phyloP scores from a whole-genome alignment of 257 asterid genomes.

The Nicotiana attenuata region DNA sequence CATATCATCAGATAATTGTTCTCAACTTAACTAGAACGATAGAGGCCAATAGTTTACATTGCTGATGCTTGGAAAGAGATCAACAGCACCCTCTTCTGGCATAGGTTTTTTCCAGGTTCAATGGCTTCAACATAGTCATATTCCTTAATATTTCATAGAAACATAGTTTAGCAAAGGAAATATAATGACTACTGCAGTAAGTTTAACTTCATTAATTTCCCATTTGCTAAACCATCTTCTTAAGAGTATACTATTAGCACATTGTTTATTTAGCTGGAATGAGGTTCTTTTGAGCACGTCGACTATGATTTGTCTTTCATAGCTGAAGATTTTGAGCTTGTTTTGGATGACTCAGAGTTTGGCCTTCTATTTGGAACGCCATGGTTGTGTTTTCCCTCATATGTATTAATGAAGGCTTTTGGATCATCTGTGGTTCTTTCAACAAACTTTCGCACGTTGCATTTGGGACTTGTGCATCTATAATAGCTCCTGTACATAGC shows the following conservation, averaged over 20 bases:
- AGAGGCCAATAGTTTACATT: not conserved
- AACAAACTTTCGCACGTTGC: slow-evolving; percentile 67
- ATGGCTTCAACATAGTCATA: not conserved
- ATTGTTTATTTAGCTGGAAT: not conserved
- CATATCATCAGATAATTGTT: not conserved
- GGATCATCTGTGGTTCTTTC: slow-evolving; percentile 73
- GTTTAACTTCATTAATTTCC: slow-evolving; percentile 4
- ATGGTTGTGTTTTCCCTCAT: slow-evolving; percentile 81
- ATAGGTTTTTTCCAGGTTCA: not conserved
- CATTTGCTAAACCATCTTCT: slow-evolving; percentile 2
- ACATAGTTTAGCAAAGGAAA: slow-evolving; percentile 8
- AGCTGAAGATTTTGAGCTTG: slow-evolving; percentile 21
- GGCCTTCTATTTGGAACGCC: slow-evolving; percentile 33
- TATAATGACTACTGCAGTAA: not conserved
- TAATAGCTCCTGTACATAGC: slow-evolving; percentile 66
- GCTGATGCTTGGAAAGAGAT: not conserved
- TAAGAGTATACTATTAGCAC: not conserved
- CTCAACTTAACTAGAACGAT: not conserved
- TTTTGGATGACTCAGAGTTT: slow-evolving; percentile 29
- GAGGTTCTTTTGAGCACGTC: not conserved
- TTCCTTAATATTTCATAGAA: not conserved
- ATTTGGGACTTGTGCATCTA: slow-evolving; percentile 63
- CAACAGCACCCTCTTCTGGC: not conserved
- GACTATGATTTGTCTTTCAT: not conserved
- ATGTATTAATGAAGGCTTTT: slow-evolving; percentile 52